A percentile compares a stretch with the other conserved stretches of the same genome.
These are phyloP conservation scores for Mycena galopus DNA, from an alignment of 768 basidiomycete species.

Conservation along the genomic window DNA sequence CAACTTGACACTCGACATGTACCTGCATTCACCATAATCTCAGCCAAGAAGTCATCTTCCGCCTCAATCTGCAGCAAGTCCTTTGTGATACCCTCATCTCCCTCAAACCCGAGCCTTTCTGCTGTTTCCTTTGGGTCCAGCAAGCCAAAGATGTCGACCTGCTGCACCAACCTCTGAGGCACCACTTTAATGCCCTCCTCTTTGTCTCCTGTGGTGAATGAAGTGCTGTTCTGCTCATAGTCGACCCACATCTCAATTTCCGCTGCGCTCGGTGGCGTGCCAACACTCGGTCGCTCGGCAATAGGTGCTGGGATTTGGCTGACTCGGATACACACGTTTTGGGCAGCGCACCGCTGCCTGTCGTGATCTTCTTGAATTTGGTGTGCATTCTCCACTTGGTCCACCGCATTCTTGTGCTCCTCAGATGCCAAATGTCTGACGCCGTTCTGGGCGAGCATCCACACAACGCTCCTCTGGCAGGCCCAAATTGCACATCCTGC, in stretches of 20 bases:
- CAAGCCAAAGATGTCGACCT: slow-evolving; percentile 19
- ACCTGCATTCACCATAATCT: slow-evolving; percentile 21
- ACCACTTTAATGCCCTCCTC: background rate
- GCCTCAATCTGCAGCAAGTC: slow-evolving; percentile 2
- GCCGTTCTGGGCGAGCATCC: background rate
- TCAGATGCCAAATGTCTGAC: background rate
- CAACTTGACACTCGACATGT: background rate
- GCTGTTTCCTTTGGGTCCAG: slow-evolving; percentile 19
- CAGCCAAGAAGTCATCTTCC: slow-evolving; percentile 20
- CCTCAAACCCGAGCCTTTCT: slow-evolving; percentile 8
- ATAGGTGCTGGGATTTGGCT: background rate
- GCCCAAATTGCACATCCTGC: background rate
- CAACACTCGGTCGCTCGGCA: background rate
- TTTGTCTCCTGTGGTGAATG: slow-evolving; percentile 12
- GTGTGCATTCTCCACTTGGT: background rate
- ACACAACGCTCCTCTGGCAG: background rate
- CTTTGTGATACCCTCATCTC: background rate
- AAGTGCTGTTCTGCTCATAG: background rate
- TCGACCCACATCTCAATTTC: slow-evolving; percentile 17
- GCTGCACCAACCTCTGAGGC: background rate
- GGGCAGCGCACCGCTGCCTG: background rate
- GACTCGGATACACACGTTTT: background rate
- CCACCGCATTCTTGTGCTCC: background rate
- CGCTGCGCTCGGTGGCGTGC: background rate
- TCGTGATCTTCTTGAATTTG: background rate